Evolutionary conservation across 1,284 basidiomycete genomes (phyloP), one percentile per base, ranked within the genome.

Genomic region (Ceratobasidium sp.): DNA sequence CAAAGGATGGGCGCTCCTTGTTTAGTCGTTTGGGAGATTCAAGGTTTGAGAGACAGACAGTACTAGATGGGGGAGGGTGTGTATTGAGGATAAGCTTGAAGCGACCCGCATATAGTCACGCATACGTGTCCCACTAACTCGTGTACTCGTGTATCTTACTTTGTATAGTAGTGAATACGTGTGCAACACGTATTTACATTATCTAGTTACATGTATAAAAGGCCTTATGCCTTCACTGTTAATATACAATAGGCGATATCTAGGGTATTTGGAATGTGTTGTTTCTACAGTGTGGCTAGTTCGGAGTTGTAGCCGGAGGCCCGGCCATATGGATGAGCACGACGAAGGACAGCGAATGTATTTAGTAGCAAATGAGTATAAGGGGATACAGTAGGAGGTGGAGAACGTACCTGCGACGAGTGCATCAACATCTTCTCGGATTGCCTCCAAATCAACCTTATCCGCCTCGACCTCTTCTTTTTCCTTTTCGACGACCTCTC

Each of bases 371-470:
- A 43, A 6, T 8, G 18, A n/a, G n/a, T n/a, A n/a, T n/a, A n/a
- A n/a, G n/a, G n/a, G n/a, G 9, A 50, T 30, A 18, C 35, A 13
- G 18, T 14, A 35, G 11, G 16, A 58, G n/a, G 35, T 26, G 32
- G 62, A 46, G 8, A 18, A 76, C 75, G 41, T 35, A 81, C 81
- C 80, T 74, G 78, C 75, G 11, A 81, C 77, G 30, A 82, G 73
- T 35, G 80, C 79, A 4, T 78, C 77, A 5, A 79, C 78, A 64
- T 81, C 78, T 11, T 64, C 54, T 52, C 76, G 77, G 47, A 81
- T 77, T 28, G 74, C 74, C 26, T 78, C 76, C 32, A 44, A 32
- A 7, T 50, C 63, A 23, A 38, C 63, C 73, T 75, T 32, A n/a
- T 67, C 63, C 41, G n/a, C n/a, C 49, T 49, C n/a, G n/a, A n/a